Base-by-base conservation (phyloP, 164 flowering plant genomes). In the Annona cherimola region DNA sequence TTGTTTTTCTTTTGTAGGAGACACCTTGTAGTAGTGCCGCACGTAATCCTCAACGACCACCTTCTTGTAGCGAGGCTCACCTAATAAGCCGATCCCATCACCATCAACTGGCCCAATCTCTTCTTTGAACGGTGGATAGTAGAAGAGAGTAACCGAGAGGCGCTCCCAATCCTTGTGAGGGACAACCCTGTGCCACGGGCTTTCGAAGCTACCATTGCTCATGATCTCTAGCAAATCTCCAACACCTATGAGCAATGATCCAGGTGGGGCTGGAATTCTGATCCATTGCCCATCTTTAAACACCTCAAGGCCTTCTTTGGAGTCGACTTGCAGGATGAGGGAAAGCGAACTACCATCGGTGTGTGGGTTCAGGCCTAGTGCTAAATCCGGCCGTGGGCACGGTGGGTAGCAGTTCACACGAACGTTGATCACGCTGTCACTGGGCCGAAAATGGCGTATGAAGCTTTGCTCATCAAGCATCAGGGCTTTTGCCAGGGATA, bases 331-430 rank as follows among this genome's bases (percentile, higher is more conserved):
- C 46, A 77, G 45, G 16, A 81, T 77, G 64, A 79, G 40, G 40
- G 82, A 63, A n/a, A 79, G 63, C 42, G 80, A 59, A 70, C 77
- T 65, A 12, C 70, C 42, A 69, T 82, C 82, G 19, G 82, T 79
- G 59, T 82, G 84, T 61, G 82, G 79, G 42, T 76, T 71, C 4
- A 75, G 66, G 12, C 80, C 82, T 5, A 79, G 71, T 26, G 77
- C 84, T 40, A 63, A 68, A 73, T 79, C 79, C 26, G 76, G 78
- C 45, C 59, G 70, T 63, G 71, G 42, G 57, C 84, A 81, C n/a
- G 69, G n/a, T 5, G 82, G 79, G 42, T 82, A 82, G 71, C 79
- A 81, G 75, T 81, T 81, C 70, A 79, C 16, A 4, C 83, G 73
- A 69, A 81, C 63, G 26, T 61, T 61, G 20, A 61, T 19, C 19